These are phyloP conservation scores for Aristolochia fimbriata DNA, from an alignment of 164 flowering plant species.

Conservation along the genomic window DNA sequence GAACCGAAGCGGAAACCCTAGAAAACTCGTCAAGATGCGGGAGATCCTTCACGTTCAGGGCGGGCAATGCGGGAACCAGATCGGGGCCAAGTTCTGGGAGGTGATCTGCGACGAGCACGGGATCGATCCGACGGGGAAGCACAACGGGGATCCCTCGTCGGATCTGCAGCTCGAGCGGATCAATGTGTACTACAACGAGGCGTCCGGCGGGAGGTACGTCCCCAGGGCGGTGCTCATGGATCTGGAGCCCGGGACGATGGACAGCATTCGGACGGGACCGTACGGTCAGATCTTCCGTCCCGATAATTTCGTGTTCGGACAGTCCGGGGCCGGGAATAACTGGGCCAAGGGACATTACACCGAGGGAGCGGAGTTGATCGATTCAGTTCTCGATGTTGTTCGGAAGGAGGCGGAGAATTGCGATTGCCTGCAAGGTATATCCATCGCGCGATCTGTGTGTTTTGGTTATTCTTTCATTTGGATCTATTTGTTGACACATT, in stretches of 20 bases:
- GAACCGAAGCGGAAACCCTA: not conserved
- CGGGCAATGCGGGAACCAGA: no score
- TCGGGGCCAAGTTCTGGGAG: constrained; percentile 26
- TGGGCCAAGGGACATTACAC: constrained; percentile 5
- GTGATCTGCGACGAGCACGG: constrained; percentile 23
- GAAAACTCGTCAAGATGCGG: not conserved
- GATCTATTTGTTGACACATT: no score
- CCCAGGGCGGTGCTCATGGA: constrained; percentile 33
- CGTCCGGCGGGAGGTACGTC: constrained; percentile 22
- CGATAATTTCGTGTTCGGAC: constrained; percentile 20
- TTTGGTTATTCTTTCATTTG: no score
- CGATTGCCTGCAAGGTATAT: not conserved
- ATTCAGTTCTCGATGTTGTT: constrained; percentile 2
- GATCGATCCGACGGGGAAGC: constrained; percentile 19
- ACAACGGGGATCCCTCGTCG: constrained; percentile 12
- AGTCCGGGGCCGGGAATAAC: constrained; percentile 6
- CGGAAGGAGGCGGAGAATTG: constrained; percentile 5
- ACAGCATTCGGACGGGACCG: constrained; percentile 25
- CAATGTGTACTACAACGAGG: constrained; percentile 28
- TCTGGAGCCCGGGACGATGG: constrained; percentile 35
- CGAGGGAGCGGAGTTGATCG: constrained; percentile 4
- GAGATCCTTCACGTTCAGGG: not conserved
- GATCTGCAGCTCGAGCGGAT: constrained; percentile 26
- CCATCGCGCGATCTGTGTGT: no score
- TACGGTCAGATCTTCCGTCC: constrained; percentile 21